Evolutionary conservation across 371 early-diverging fungal genomes (phyloP), one percentile per base, ranked within the genome.

Genomic region (Apophysomyces trapeziformis): DNA sequence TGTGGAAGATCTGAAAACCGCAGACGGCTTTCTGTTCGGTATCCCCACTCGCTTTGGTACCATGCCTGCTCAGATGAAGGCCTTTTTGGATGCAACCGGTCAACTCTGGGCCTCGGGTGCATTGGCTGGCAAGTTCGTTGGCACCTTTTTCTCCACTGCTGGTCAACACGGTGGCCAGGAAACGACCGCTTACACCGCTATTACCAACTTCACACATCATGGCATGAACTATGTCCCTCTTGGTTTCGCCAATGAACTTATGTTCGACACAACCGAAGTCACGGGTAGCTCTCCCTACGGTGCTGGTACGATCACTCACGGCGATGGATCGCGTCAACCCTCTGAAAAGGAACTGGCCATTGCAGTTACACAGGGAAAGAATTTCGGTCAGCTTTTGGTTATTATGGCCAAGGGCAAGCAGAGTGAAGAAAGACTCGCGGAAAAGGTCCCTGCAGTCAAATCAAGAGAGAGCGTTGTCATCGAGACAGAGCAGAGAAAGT

Each of bases 11-110:
- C 70, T 93, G 2, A 70, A 59, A 14, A 75, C 88, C 45, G 88
- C 89, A 3, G 94, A 94, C 68, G 94, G 90, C 1, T 73, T 90
- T 68, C 46, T 93, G 58, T 89, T 93, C 67, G 93, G 93, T 9
- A 75, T 93, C 56, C 88, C 89, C 50, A 88, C 90, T 57, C 80
- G 90, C 4, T 93, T 80, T 65, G 92, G 93, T 14, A 66, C 60
- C 16, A 71, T 86, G 38, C 87, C 92, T 1, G 89, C 91, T 18
- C 93, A 91, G 56, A 69, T 90, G 67, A 87, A 88, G 68, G 63
- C 88, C 37, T 80, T 83, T 57, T 58, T 78, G 12, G 94, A 94
- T 68, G 64, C 80, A 2, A 89, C 90, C 3, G 93, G 94, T 32
- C 66, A 72, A 44, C 77, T 93, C 12, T 93, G 92, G 92, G 74